Evolutionary conservation across 176 grass and related monocot species (phyloP).

Genomic region (Carex littledalei): DNA sequence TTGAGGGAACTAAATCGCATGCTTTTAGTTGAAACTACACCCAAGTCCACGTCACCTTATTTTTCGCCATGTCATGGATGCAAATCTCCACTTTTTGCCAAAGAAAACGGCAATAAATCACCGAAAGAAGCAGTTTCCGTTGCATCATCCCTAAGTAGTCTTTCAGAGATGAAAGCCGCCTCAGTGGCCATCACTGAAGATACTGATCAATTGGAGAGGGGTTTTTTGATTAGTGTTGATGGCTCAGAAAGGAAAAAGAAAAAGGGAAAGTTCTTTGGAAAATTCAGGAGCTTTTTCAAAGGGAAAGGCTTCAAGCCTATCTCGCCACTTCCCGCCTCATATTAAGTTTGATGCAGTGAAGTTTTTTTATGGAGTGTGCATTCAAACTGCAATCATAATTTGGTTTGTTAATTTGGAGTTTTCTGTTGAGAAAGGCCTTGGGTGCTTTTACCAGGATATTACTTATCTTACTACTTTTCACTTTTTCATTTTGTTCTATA

Average conservation of each 20-base stretch:
- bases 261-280: constrained; percentile 51
- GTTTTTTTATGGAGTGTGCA: constrained; percentile 6
- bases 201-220: constrained; percentile 30
- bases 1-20: constrained; percentile 63
- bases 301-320: constrained; percentile 22
- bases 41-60: constrained; percentile 2
- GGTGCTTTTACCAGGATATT: neutral
- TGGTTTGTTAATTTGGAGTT: constrained; percentile 13
- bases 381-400: constrained; percentile 7
- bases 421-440: neutral
- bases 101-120: constrained; percentile 14
- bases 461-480: neutral
- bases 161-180: neutral
- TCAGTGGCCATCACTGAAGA: constrained; percentile 16
- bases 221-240: constrained; percentile 20
- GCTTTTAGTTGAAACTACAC: constrained; percentile 31
- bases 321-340: neutral
- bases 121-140: neutral
- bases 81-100: constrained; percentile 31
- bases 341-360: constrained; percentile 4
- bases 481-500: neutral
- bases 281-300: constrained; percentile 37
- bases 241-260: constrained; percentile 33
- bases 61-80: neutral
- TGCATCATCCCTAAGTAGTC: neutral